phyloP scores from a whole-genome alignment of 108 stramenopile genomes.

The Nitzschia sp. region DNA sequence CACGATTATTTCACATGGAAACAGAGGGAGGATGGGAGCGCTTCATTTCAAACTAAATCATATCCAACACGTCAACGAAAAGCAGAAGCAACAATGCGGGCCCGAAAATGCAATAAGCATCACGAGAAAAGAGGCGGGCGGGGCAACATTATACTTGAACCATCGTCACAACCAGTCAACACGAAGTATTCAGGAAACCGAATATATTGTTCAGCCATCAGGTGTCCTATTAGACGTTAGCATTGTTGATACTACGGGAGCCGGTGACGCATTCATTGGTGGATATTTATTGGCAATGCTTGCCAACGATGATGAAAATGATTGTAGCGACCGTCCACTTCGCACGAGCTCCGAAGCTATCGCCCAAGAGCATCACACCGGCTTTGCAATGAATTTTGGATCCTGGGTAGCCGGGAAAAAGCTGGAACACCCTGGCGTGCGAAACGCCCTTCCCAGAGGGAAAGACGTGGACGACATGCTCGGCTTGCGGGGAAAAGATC shows the following conservation, averaged over 20 bases:
- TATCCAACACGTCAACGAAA: no score
- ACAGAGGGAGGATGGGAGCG: slow-evolving; percentile 37
- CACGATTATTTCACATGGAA: no score
- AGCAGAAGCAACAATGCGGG: no score
- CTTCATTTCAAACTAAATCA: slow-evolving; percentile 19
- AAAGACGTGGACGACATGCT: slow-evolving; percentile 29
- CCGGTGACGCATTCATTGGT: slow-evolving; percentile 65
- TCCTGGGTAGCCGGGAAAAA: slow-evolving; percentile 53
- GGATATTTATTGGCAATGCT: slow-evolving; percentile 39
- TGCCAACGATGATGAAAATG: not conserved
- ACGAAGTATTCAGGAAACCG: not conserved
- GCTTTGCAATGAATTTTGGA: slow-evolving; percentile 32
- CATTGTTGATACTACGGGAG: slow-evolving; percentile 60
- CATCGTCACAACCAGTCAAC: not conserved
- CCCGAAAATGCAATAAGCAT: no score
- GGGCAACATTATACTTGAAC: not conserved
- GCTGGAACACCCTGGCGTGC: slow-evolving; percentile 41
- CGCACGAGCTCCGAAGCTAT: not conserved
- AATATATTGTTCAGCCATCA: slow-evolving; percentile 19
- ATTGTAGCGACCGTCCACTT: not conserved
- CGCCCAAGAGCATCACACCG: not conserved
- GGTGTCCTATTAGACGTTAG: slow-evolving; percentile 34
- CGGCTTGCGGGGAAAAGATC: slow-evolving; percentile 6
- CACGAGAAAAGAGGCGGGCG: no score
- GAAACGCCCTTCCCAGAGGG: slow-evolving; percentile 31